Conservation (phyloP, 306 rosid genomes). For the Pyrus bretschneideri region DNA sequence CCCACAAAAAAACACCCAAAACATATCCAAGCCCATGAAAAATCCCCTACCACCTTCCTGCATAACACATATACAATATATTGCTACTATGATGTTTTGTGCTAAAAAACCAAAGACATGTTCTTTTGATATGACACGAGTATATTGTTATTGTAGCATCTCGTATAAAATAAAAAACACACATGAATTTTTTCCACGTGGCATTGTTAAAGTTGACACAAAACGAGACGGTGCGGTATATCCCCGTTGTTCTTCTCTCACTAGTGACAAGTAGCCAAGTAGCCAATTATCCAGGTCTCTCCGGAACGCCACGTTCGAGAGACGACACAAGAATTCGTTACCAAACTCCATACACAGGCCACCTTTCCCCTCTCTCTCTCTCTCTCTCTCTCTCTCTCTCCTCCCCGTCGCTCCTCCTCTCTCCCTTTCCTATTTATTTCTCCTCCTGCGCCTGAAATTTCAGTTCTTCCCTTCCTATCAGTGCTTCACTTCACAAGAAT, state of each 20-base stretch:
- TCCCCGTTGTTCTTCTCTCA: not conserved
- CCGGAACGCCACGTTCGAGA: slow-evolving; percentile 34
- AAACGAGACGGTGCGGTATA: too few species aligned
- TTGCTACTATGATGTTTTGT: too few species aligned
- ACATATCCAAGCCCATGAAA: not conserved
- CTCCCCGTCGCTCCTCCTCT: not conserved
- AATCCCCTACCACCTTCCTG: not conserved
- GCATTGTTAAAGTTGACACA: too few species aligned
- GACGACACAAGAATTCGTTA: not conserved
- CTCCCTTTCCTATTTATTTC: not conserved
- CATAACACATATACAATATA: too few species aligned
- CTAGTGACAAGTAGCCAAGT: not conserved
- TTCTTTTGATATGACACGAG: accelerated
- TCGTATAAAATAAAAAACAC: too few species aligned
- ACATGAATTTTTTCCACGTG: too few species aligned
- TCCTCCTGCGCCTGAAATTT: not conserved
- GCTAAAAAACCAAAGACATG: too few species aligned
- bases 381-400: not conserved
- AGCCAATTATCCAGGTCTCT: not conserved
- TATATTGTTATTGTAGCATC: too few species aligned
- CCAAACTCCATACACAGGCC: not conserved
- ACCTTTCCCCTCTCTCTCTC: not conserved
- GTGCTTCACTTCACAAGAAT: not conserved
- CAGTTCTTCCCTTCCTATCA: not conserved
- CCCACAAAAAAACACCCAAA: not conserved